A percentile compares a stretch with the other conserved stretches of the same genome.
Conservation (phyloP, 1,139 yeast genomes). For the Diutina catenulata region DNA sequence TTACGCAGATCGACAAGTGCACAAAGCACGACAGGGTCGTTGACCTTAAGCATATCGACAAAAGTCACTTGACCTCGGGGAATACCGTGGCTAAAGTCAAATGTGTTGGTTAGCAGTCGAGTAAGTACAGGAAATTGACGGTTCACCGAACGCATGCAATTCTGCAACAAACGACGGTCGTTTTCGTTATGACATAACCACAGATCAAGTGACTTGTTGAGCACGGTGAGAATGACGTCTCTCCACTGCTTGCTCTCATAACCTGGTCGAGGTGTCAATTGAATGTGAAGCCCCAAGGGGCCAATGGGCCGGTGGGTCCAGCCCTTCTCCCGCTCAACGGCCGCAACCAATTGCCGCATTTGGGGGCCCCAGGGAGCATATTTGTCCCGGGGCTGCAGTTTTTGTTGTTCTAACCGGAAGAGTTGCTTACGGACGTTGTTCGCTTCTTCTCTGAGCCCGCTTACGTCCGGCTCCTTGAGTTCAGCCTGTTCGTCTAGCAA, state of each 20-base stretch:
- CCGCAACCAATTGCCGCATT: conserved; percentile 29
- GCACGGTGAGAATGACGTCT: conserved; percentile 42
- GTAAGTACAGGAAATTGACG: conserved; percentile 19
- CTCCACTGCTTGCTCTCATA: conserved; percentile 45
- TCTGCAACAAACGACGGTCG: conserved; percentile 44
- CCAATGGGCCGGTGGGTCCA: conserved; percentile 60
- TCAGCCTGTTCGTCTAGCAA: conserved; percentile 10
- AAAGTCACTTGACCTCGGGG: conserved; percentile 30
- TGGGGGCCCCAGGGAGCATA: conserved; percentile 37
- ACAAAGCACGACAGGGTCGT: conserved; percentile 42
- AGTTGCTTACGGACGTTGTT: not conserved
- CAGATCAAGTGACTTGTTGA: conserved; percentile 38
- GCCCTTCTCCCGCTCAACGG: conserved; percentile 22
- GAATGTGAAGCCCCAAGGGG: conserved; percentile 60
- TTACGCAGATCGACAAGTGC: conserved; percentile 53
- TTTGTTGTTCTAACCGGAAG: not conserved
- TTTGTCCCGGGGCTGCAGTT: conserved; percentile 12
- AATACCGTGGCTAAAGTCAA: conserved; percentile 32
- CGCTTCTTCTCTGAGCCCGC: not conserved
- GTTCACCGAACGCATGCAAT: not conserved
- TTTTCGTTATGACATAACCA: conserved; percentile 56
- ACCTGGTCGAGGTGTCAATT: conserved; percentile 28
- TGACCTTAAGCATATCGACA: conserved; percentile 47
- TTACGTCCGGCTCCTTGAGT: conserved; percentile 9
- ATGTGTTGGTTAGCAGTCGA: conserved; percentile 44